Conservation (phyloP, 208 protist genomes). For the Angomonas desouzai region DNA sequence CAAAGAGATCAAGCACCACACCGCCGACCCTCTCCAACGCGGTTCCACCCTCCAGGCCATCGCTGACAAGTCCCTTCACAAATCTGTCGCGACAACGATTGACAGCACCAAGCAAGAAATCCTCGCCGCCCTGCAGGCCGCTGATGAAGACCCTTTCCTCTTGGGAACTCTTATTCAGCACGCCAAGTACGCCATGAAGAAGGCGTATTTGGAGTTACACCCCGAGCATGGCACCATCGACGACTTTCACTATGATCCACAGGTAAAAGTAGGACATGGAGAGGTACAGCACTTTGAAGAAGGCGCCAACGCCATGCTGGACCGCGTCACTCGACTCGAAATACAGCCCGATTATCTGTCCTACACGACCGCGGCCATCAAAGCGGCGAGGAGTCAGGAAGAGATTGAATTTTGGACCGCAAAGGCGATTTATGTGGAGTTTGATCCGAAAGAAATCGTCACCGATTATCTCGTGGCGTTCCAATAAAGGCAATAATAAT, state of each 20-base stretch:
- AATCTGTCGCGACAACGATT: conserved; percentile 14
- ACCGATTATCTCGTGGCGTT: conserved; percentile 5
- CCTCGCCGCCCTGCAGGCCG: conserved; percentile 19
- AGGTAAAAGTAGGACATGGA: background rate
- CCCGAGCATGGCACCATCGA: background rate
- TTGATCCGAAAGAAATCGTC: background rate
- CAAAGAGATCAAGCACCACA: conserved; percentile 2
- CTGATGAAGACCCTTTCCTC: conserved; percentile 57
- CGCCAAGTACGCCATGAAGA: conserved; percentile 13
- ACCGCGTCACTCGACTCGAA: background rate
- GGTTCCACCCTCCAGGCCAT: too few species aligned
- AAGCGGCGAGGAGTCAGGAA: background rate
- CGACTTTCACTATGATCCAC: background rate
- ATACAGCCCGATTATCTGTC: background rate
- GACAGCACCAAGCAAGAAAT: conserved; percentile 23
- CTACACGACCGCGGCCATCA: background rate
- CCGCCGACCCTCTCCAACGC: background rate
- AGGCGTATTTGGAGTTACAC: background rate
- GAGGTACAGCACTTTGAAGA: too few species aligned
- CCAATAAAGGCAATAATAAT: background rate
- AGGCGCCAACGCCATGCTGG: conserved; percentile 1
- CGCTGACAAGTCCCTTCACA: background rate
- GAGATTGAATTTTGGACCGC: background rate
- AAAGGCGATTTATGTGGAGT: conserved; percentile 1
- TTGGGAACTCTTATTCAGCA: conserved; percentile 47